Conservation (phyloP, 179 eudicot genomes). For the Silene noctiflora region DNA sequence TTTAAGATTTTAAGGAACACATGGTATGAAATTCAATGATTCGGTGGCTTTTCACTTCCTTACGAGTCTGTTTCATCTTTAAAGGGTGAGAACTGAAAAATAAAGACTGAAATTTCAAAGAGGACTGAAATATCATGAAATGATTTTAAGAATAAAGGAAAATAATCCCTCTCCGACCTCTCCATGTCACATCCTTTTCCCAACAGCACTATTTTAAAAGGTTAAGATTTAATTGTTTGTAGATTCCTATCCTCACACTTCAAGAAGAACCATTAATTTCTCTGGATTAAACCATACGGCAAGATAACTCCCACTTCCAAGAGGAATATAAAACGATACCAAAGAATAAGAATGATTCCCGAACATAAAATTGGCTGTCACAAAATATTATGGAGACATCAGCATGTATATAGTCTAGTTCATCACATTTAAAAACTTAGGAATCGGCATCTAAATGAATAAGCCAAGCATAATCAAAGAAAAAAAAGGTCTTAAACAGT, state of each 20-base stretch:
- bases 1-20: background rate
- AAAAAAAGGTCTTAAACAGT: background rate
- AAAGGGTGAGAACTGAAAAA: background rate
- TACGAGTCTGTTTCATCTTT: background rate
- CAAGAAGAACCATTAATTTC: background rate
- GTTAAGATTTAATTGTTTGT: background rate
- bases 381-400: background rate
- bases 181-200: background rate
- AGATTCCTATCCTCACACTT: background rate
- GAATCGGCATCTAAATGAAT: slow-evolving; percentile 1
- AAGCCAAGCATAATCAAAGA: background rate
- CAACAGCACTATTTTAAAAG: slow-evolving; percentile 3
- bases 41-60: background rate
- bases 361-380: background rate
- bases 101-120: background rate
- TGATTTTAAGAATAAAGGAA: background rate
- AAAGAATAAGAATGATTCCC: slow-evolving; percentile 11
- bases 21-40: background rate
- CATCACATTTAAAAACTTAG: background rate
- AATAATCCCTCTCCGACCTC: background rate
- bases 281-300: background rate
- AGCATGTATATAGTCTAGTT: background rate
- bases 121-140: background rate
- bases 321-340: background rate
- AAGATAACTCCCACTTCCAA: background rate